Evolutionary conservation across 2,329 filamentous ascomycete species (phyloP), one percentile per base, ranked within the genome.

Genomic region (Ampelomyces quisqualis): DNA sequence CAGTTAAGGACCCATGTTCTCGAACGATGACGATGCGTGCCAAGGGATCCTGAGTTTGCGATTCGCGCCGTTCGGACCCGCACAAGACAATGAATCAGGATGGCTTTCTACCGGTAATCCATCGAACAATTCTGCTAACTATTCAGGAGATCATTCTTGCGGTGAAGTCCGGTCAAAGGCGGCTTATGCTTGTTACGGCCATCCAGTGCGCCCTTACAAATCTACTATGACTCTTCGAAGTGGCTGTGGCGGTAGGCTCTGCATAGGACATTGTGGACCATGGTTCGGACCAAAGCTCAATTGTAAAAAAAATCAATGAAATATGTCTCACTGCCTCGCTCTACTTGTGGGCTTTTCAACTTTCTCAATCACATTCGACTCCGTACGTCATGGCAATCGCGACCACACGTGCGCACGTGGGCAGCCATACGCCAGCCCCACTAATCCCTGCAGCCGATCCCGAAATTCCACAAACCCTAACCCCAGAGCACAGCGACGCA

Each of bases 401-500:
- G 59, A 22, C 23, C 19, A 44, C 64, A 64, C 62, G 64, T 64
- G 60, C 53, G 53, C 63, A 67, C 64, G 63, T 66, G 62, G 42
- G 28, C 42, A 54, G 46, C 49, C 46, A 44, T 42, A 43, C 41
- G 21, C 34, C 46, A 20, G 41, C 24, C 28, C 35, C 43, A 38
- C 45, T 47, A 38, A 58, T 53, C 57, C 51, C 47, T 50, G 47
- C 38, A 27, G 46, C 46, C 30, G 45, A 53, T 55, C 36, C 34
- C 29, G 44, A 60, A 51, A 55, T 47, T 50, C 42, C 34, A 43
- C 38, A 53, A 43, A 43, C 40, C 32, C 45, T 44, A 47, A 32
- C 44, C 38, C 32, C 29, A 31, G 11, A 43, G 14, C 20, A 23
- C 18, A 40, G 38, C 36, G 22, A 43, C 45, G 22, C 36, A 29